Percentiles rank a stretch among this genome's conserved stretches.
Evolutionary conservation across 495 filamentous ascomycete species (phyloP).

Genomic region (Usnea hakonensis): DNA sequence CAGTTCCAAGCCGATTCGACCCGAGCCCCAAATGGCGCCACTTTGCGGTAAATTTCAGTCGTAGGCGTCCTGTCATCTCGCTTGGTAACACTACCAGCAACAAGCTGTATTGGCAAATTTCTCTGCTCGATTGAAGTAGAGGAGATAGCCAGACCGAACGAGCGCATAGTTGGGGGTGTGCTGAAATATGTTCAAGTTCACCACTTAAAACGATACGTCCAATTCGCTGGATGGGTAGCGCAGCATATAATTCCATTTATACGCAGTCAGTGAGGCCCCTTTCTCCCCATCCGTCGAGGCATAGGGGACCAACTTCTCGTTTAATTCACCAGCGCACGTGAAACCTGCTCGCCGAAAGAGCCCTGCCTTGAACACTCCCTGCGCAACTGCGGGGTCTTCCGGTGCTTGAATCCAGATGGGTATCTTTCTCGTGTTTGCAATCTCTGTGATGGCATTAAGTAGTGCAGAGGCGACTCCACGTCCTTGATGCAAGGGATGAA

Average conservation of each 20-base stretch:
- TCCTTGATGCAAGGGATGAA: not conserved
- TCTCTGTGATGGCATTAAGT: not conserved
- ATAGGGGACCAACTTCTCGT: not conserved
- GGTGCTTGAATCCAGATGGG: not conserved
- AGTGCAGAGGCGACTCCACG: not conserved
- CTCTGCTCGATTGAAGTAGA: no score
- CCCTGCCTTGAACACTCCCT: not conserved
- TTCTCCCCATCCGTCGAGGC: not conserved
- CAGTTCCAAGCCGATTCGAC: not conserved
- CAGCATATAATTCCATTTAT: conserved; percentile 1
- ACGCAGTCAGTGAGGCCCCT: not conserved
- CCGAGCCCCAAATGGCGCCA: not conserved
- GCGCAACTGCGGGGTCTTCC: not conserved
- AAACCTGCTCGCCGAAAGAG: not conserved
- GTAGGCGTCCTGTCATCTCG: no score
- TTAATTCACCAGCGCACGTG: not conserved
- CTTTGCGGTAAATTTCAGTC: not conserved
- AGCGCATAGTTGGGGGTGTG: no score
- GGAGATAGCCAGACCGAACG: no score
- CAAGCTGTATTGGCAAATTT: no score
- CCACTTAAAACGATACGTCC: no score
- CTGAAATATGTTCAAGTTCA: no score
- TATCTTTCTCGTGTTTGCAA: not conserved
- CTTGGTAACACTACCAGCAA: no score
- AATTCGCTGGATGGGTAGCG: no score